Conservation (phyloP, 1,284 basidiomycete species). For the Vanrija pseudolonga region DNA sequence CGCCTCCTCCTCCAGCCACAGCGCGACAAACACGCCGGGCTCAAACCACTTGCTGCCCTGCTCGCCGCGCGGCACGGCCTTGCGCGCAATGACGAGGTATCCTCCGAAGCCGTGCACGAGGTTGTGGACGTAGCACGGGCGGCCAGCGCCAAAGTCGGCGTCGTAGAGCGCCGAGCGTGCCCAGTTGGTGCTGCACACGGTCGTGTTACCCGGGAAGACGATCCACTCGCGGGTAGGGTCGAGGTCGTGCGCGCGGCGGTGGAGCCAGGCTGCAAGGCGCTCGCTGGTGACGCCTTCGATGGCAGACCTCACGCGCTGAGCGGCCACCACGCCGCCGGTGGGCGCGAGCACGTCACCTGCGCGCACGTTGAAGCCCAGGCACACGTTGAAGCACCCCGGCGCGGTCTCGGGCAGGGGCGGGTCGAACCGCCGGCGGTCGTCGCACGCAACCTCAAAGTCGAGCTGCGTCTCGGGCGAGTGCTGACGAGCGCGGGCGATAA, state of each 20-base stretch:
- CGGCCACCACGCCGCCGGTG: slow-evolving; percentile 3
- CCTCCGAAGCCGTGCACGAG: slow-evolving; percentile 8
- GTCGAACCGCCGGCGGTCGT: slow-evolving; percentile 44
- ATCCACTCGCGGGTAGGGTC: slow-evolving; percentile 45
- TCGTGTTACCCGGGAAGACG: slow-evolving; percentile 50
- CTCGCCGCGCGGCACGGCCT: background rate
- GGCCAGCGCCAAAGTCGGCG: slow-evolving; percentile 47
- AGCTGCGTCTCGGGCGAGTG: slow-evolving; percentile 24
- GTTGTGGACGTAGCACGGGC: slow-evolving; percentile 35
- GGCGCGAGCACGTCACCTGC: slow-evolving; percentile 35
- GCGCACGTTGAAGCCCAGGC: slow-evolving; percentile 46
- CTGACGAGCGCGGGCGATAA: slow-evolving; percentile 47
- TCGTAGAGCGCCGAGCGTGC: slow-evolving; percentile 46
- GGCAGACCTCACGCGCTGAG: slow-evolving; percentile 36
- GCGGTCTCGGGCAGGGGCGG: slow-evolving; percentile 29
- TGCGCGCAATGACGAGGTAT: slow-evolving; percentile 2
- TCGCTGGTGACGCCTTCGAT: slow-evolving; percentile 34
- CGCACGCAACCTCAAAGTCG: slow-evolving; percentile 42
- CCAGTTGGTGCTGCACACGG: slow-evolving; percentile 51
- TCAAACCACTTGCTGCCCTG: slow-evolving; percentile 5
- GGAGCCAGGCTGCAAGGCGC: slow-evolving; percentile 44
- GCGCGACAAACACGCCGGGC: slow-evolving; percentile 6
- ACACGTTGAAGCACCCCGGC: slow-evolving; percentile 24
- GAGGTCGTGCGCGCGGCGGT: slow-evolving; percentile 49
- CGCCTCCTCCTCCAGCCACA: slow-evolving; percentile 9